phyloP scores from a whole-genome alignment of 2,329 filamentous ascomycete species.

The Immersiporthe knoxdaviesiana region DNA sequence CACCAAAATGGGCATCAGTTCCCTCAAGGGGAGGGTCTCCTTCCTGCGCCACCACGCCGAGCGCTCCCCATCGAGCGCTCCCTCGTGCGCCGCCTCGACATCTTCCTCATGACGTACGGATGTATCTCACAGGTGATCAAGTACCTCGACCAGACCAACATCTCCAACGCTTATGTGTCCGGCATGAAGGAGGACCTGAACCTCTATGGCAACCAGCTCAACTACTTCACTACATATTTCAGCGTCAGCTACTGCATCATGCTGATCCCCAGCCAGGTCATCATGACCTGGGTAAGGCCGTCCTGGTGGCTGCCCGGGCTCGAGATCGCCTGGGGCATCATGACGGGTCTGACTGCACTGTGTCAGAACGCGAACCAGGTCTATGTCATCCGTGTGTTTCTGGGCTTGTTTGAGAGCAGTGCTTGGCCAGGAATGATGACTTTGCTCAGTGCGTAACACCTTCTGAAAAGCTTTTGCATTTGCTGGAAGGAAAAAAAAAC shows the following conservation, averaged over 20 bases:
- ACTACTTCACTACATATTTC: slow-evolving; percentile 41
- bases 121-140: slow-evolving; percentile 40
- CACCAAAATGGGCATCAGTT: slow-evolving; percentile 20
- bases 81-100: slow-evolving; percentile 40
- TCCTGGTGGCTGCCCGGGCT: slow-evolving; percentile 41
- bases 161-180: slow-evolving; percentile 44
- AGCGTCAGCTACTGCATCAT: slow-evolving; percentile 42
- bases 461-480: too few species aligned
- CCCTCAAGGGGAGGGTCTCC: slow-evolving; percentile 14
- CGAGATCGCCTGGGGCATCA: slow-evolving; percentile 41
- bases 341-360: slow-evolving; percentile 40
- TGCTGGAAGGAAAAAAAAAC: neutral
- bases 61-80: slow-evolving; percentile 38
- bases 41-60: slow-evolving; percentile 27
- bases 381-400: slow-evolving; percentile 45
- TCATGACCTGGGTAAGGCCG: slow-evolving; percentile 42
- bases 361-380: slow-evolving; percentile 41
- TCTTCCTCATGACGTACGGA: slow-evolving; percentile 42
- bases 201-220: slow-evolving; percentile 37
- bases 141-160: slow-evolving; percentile 43
- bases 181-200: slow-evolving; percentile 44
- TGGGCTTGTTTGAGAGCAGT: slow-evolving; percentile 44
- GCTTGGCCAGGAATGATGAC: slow-evolving; percentile 47
- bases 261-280: slow-evolving; percentile 42
- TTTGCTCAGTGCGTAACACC: neutral